phyloP scores from a whole-genome alignment of 2,329 filamentous ascomycete genomes.

The Penicillium sp. region DNA sequence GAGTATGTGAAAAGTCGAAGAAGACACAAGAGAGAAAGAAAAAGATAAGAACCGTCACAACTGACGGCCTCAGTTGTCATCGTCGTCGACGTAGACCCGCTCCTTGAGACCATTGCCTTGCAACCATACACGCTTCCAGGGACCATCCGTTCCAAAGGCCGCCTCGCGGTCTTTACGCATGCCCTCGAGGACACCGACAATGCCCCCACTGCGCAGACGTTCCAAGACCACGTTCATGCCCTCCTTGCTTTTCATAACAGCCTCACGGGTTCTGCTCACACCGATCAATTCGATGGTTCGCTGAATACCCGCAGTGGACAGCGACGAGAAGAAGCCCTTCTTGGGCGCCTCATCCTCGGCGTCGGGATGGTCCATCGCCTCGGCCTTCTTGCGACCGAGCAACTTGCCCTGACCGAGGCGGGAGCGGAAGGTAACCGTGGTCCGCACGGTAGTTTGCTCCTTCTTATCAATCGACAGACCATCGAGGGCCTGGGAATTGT shows the following conservation, averaged over 20 bases:
- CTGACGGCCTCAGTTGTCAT: conserved; percentile 26
- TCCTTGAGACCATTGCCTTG: conserved; percentile 34
- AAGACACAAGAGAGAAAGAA: neutral
- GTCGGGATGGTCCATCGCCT: conserved; percentile 38
- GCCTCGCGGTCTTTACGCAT: conserved; percentile 64
- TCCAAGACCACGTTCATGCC: conserved; percentile 69
- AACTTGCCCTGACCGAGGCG: conserved; percentile 61
- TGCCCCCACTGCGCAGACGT: conserved; percentile 63
- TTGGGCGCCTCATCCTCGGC: conserved; percentile 56
- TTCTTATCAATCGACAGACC: conserved; percentile 40
- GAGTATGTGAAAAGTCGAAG: neutral
- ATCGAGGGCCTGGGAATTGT: conserved; percentile 23
- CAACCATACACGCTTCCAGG: conserved; percentile 47
- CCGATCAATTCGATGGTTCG: conserved; percentile 66
- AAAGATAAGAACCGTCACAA: neutral
- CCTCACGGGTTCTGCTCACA: conserved; percentile 60
- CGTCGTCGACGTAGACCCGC: conserved; percentile 28
- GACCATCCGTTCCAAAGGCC: conserved; percentile 39
- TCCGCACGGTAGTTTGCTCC: conserved; percentile 59
- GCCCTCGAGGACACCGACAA: conserved; percentile 69
- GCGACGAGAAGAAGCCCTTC: conserved; percentile 59
- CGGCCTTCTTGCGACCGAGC: conserved; percentile 44
- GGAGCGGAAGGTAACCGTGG: conserved; percentile 63
- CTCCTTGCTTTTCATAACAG: conserved; percentile 63
- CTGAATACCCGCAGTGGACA: conserved; percentile 62